phyloP scores from a whole-genome alignment of 306 rosid species.

The Ormosia semicastrata region DNA sequence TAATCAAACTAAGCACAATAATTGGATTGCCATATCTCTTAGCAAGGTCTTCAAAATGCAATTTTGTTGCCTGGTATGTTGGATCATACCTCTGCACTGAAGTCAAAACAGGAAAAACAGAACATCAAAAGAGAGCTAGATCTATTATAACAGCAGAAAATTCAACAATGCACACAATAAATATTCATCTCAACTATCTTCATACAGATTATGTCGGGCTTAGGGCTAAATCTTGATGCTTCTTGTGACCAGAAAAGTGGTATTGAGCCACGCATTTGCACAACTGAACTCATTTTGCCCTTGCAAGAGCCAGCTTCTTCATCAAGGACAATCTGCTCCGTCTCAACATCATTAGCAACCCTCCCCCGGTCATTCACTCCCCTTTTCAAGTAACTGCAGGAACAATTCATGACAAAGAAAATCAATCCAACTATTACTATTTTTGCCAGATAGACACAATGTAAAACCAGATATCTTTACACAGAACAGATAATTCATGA shows the following conservation, averaged over 20 bases:
- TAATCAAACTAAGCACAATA: constrained; percentile 86
- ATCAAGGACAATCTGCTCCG: constrained; percentile 93
- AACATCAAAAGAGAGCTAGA: background rate
- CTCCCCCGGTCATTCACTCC: constrained; percentile 96
- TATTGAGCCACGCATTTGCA: constrained; percentile 97
- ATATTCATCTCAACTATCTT: constrained; percentile 24
- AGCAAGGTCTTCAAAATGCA: constrained; percentile 91
- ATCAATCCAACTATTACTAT: background rate
- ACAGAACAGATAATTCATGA: background rate
- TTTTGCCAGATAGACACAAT: constrained; percentile 19
- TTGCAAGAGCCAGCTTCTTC: constrained; percentile 89
- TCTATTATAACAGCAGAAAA: background rate
- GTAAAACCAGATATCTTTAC: constrained; percentile 2
- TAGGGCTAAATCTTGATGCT: constrained; percentile 92
- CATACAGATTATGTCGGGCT: constrained; percentile 91
- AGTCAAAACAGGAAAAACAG: constrained; percentile 6
- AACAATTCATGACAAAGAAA: constrained; percentile 13
- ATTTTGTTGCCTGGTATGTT: constrained; percentile 83
- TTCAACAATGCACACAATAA: constrained; percentile 16
- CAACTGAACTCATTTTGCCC: constrained; percentile 96
- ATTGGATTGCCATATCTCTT: constrained; percentile 90
- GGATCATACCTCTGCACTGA: constrained; percentile 98
- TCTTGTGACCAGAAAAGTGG: constrained; percentile 99
- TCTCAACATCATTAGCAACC: constrained; percentile 99
- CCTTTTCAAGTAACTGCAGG: constrained; percentile 83